phyloP scores from a whole-genome alignment of 805 yeast genomes.

The Blastobotrys terrestris region DNA sequence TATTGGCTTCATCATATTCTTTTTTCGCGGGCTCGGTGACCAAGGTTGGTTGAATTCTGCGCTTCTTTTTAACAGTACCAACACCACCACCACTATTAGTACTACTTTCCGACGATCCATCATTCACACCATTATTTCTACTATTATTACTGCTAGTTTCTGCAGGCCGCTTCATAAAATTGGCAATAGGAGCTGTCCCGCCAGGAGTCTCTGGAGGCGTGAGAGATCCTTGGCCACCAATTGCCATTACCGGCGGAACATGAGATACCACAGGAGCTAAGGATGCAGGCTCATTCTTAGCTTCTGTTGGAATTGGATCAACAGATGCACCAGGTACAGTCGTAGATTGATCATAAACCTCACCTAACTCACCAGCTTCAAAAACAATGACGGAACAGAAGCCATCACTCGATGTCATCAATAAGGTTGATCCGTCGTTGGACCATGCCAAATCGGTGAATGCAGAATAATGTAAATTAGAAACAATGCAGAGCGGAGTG shows the following conservation, averaged over 20 bases:
- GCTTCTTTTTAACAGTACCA: not conserved
- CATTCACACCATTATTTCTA: too few relatives aligned
- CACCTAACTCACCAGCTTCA: slow-evolving; percentile 52
- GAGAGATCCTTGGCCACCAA: slow-evolving; percentile 10
- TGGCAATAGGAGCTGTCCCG: not conserved
- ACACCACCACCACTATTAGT: not conserved
- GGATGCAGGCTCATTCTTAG: not conserved
- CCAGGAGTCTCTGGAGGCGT: slow-evolving; percentile 16
- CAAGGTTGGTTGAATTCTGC: not conserved
- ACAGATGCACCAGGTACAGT: slow-evolving; percentile 16
- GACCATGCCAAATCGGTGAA: slow-evolving; percentile 88
- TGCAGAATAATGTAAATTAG: slow-evolving; percentile 81
- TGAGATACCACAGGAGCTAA: slow-evolving; percentile 17
- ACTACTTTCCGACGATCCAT: not conserved
- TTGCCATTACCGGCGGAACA: slow-evolving; percentile 16
- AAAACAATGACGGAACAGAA: slow-evolving; percentile 70
- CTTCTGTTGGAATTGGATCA: slow-evolving; percentile 8
- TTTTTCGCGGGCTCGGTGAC: not conserved
- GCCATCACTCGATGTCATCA: slow-evolving; percentile 87
- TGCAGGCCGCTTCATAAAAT: not conserved
- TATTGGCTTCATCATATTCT: not conserved
- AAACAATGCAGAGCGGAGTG: slow-evolving; percentile 64
- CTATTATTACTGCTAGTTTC: too few relatives aligned
- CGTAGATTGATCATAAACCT: slow-evolving; percentile 11
- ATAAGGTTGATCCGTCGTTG: slow-evolving; percentile 59